Conservation (phyloP, 2,329 filamentous ascomycete genomes). For the Trichophyton rubrum region DNA sequence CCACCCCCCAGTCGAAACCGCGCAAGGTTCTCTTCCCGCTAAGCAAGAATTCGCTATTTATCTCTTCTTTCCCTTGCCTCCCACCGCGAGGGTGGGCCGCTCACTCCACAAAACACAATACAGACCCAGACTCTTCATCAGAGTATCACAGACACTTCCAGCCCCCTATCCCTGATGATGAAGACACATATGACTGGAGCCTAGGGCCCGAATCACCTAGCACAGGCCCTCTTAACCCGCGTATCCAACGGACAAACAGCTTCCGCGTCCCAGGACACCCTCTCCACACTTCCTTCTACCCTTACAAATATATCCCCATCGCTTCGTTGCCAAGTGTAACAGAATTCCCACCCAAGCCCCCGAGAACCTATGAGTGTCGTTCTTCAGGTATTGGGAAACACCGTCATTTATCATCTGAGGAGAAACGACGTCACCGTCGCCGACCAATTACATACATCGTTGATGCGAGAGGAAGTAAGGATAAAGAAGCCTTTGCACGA, state of each 20-base stretch:
- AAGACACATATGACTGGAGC: constrained; percentile 1
- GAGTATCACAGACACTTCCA: constrained; percentile 7
- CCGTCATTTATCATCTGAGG: not conserved
- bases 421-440: not conserved
- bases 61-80: constrained; percentile 43
- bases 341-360: constrained; percentile 6
- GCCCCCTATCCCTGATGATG: constrained; percentile 1
- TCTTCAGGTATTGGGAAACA: not conserved
- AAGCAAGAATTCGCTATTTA: constrained; percentile 41
- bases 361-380: not conserved
- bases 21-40: constrained; percentile 29
- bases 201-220: constrained; percentile 5
- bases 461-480: constrained; percentile 24
- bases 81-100: constrained; percentile 28
- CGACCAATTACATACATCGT: constrained; percentile 20
- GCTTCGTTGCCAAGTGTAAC: constrained; percentile 15
- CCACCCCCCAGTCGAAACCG: constrained; percentile 8
- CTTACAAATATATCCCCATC: constrained; percentile 23
- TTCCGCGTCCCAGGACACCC: constrained; percentile 28
- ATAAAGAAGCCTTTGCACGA: constrained; percentile 31
- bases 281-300: constrained; percentile 24
- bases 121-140: not conserved
- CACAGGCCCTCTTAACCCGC: not conserved
- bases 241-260: not conserved
- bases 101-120: constrained; percentile 3